Percentiles rank a stretch among this genome's conserved stretches.
Evolutionary conservation across 495 filamentous ascomycete genomes (phyloP).

Genomic region (Hyaloscypha hepaticicola): DNA sequence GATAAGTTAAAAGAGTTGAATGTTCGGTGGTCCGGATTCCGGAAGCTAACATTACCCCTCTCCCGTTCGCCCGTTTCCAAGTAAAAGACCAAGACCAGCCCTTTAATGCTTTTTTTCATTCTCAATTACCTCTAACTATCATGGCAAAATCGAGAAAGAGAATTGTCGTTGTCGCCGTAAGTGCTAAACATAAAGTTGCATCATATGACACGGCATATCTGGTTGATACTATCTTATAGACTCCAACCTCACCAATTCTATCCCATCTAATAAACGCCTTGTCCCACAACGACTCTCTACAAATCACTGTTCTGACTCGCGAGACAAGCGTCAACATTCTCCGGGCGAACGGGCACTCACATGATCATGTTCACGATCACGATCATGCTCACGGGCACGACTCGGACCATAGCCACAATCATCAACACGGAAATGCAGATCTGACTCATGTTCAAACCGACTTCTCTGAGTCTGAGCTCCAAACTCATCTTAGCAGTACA

Average conservation of each 20-base stretch:
- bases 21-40: too few relatives aligned
- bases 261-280: conserved; percentile 13
- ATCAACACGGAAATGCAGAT: not conserved
- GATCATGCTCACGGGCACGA: not conserved
- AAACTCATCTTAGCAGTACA: not conserved
- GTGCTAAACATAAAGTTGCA: not conserved
- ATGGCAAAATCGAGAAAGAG: not conserved
- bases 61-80: not conserved
- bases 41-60: not conserved
- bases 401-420: not conserved
- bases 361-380: not conserved
- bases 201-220: not conserved
- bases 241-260: conserved; percentile 21
- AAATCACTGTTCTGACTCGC: conserved; percentile 18
- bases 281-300: not conserved
- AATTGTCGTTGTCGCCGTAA: conserved; percentile 11
- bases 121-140: not conserved
- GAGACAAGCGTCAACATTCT: conserved; percentile 8
- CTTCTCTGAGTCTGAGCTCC: not conserved
- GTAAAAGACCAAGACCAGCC: not conserved
- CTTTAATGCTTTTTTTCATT: not conserved
- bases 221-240: conserved; percentile 3
- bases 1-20: too few relatives aligned
- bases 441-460: conserved; percentile 16
- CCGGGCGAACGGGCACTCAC: conserved; percentile 1